A percentile compares a stretch with the other conserved stretches of the same genome.
phyloP scores from a whole-genome alignment of 345 rosid genomes.

The Durio zibethinus region DNA sequence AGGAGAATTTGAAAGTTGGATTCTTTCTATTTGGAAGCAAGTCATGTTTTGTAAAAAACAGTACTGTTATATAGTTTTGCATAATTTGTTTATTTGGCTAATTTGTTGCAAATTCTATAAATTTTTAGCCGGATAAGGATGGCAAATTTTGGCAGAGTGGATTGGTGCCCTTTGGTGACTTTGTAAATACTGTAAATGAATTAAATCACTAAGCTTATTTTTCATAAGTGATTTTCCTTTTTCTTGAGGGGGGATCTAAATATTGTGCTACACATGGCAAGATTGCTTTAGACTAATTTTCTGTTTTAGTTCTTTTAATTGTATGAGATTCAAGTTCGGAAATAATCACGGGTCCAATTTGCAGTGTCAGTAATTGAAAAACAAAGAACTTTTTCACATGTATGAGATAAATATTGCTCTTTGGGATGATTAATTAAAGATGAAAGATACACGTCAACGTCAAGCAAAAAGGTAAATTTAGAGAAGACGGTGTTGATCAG shows the following conservation, averaged over 20 bases:
- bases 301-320: neutral
- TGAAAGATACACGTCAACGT: neutral
- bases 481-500: neutral
- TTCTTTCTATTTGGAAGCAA: conserved; percentile 18
- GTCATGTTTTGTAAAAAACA: conserved; percentile 3
- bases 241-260: neutral
- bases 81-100: conserved; percentile 5
- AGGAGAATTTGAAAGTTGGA: conserved; percentile 18
- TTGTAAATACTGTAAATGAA: conserved; percentile 2
- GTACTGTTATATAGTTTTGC: neutral
- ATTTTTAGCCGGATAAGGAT: neutral
- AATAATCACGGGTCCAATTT: neutral
- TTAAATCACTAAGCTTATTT: neutral
- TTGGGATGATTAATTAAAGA: neutral
- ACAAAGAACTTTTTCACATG: neutral
- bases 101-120: neutral
- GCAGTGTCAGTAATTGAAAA: neutral
- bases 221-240: neutral
- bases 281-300: neutral
- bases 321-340: neutral
- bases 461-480: neutral
- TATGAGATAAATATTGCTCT: neutral
- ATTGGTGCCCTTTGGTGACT: neutral
- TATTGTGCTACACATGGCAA: neutral
- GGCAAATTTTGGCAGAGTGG: neutral